Conservation (phyloP, 768 basidiomycete genomes). For the Agaricus bisporus region DNA sequence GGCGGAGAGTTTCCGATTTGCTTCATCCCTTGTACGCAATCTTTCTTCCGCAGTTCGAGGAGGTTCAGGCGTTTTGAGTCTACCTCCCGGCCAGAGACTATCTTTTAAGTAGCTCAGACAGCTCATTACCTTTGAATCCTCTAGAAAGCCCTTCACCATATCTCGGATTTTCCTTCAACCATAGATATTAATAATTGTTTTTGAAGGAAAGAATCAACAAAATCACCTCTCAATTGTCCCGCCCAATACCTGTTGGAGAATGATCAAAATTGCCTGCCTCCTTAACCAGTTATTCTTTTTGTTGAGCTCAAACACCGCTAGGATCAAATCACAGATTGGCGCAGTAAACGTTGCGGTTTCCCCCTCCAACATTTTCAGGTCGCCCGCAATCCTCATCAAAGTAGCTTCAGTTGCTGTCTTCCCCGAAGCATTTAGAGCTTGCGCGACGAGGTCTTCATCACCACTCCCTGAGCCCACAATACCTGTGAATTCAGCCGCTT, state of each 20-base stretch:
- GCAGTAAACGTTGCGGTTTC: slow-evolving; percentile 88
- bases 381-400: slow-evolving; percentile 66
- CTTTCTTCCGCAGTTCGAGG: slow-evolving; percentile 84
- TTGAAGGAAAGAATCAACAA: not conserved
- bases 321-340: slow-evolving; percentile 89
- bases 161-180: slow-evolving; percentile 79
- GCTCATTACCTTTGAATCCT: slow-evolving; percentile 64
- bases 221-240: slow-evolving; percentile 91
- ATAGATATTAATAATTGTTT: slow-evolving; percentile 4
- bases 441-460: slow-evolving; percentile 81
- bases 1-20: slow-evolving; percentile 84
- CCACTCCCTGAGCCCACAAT: slow-evolving; percentile 72
- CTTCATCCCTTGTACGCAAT: slow-evolving; percentile 72
- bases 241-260: slow-evolving; percentile 92
- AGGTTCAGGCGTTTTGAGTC: slow-evolving; percentile 48
- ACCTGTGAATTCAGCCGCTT: slow-evolving; percentile 86
- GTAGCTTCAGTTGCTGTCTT: slow-evolving; percentile 62
- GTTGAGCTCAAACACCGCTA: slow-evolving; percentile 92
- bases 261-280: slow-evolving; percentile 92
- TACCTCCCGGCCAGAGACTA: slow-evolving; percentile 82
- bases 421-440: slow-evolving; percentile 68
- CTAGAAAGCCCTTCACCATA: slow-evolving; percentile 54
- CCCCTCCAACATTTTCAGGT: slow-evolving; percentile 76
- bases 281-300: slow-evolving; percentile 97
- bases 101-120: slow-evolving; percentile 66